Evolutionary conservation across 192 early-diverging fungal species (phyloP), one percentile per base, ranked within the genome.

Genomic region (Spinellus fusiger): DNA sequence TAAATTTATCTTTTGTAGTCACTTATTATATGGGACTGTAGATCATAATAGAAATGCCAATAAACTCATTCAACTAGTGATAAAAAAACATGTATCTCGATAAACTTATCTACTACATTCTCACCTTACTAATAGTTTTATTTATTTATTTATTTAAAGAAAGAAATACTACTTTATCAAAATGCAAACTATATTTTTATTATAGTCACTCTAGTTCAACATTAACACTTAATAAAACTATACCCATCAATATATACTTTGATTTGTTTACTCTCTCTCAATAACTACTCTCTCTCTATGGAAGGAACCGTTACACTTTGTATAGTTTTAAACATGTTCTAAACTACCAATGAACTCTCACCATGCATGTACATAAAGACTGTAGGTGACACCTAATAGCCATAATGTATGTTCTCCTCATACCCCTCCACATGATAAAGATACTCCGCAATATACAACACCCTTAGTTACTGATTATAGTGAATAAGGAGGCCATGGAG

Each of bases 301-400:
- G 84, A 84, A 9, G 84, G 80, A 28, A 71, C 50, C 15, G 82
- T 56, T 5, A 85, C 72, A 16, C 77, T 71, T 18, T 82, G 52
- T 10, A 85, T 82, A 0, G 84, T 81, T 7, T 80, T 82, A 73
- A 86, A 86, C 18, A 86, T 79, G 58, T 86, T 82, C 54, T 80
- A 71, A 5, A 61, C 68, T 27, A 78, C 77, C 22, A 84, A 54
- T n/a, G 67, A 59, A 16, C 70, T 68, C 27, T 56, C 38, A 7
- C 77, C 77, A 5, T 31, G 50, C 28, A 83, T 80, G 32, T 78
- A 62, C 54, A 53, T 58, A 33, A 82, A 81, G n/a, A 89, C 48
- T 0, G 88, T 86, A 0, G 86, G 86, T 38, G 76, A 51, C 50
- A 83, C 61, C 69, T 81, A 80, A 65, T 74, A 83, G 8, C 81